phyloP scores from a whole-genome alignment of 192 early-diverging fungal species.

The Coemansia sp. region DNA sequence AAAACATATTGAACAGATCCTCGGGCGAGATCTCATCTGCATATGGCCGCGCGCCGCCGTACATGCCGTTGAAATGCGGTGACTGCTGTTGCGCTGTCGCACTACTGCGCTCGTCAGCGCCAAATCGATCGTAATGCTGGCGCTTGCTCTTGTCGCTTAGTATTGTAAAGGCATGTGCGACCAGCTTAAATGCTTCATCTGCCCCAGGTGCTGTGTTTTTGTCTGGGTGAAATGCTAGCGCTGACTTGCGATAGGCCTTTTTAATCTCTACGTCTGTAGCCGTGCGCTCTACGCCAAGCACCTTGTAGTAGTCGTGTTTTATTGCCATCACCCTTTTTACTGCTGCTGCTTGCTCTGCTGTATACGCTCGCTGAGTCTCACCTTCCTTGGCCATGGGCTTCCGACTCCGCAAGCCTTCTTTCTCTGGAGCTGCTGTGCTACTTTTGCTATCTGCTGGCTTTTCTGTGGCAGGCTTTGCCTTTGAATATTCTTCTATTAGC shows the following conservation, averaged over 20 bases:
- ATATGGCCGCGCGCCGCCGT: slow-evolving; percentile 1
- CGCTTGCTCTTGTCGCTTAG: slow-evolving; percentile 84
- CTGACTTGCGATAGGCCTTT: slow-evolving; percentile 92
- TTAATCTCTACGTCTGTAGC: slow-evolving; percentile 83
- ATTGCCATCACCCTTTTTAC: slow-evolving; percentile 75
- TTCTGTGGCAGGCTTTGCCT: background rate
- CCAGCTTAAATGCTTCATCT: slow-evolving; percentile 95
- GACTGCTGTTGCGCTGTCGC: slow-evolving; percentile 19
- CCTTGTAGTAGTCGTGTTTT: slow-evolving; percentile 78
- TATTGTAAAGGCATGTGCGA: slow-evolving; percentile 88
- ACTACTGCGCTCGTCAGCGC: slow-evolving; percentile 57
- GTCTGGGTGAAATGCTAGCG: slow-evolving; percentile 92
- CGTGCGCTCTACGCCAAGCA: slow-evolving; percentile 72
- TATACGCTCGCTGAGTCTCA: slow-evolving; percentile 48
- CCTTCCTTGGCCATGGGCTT: slow-evolving; percentile 11
- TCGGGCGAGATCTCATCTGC: slow-evolving; percentile 83
- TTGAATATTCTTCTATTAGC: slow-evolving; percentile 51
- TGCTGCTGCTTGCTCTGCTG: slow-evolving; percentile 71
- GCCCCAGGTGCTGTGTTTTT: slow-evolving; percentile 94
- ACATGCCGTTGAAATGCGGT: background rate
- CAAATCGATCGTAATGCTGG: slow-evolving; percentile 81
- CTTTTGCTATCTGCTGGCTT: slow-evolving; percentile 8
- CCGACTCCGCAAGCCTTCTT: slow-evolving; percentile 17
- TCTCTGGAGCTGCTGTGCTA: slow-evolving; percentile 3
- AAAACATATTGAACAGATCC: slow-evolving; percentile 96